Evolutionary conservation across 148 eudicot species (phyloP), one percentile per base, ranked within the genome.

Genomic region (Rhododendron mucronatum): DNA sequence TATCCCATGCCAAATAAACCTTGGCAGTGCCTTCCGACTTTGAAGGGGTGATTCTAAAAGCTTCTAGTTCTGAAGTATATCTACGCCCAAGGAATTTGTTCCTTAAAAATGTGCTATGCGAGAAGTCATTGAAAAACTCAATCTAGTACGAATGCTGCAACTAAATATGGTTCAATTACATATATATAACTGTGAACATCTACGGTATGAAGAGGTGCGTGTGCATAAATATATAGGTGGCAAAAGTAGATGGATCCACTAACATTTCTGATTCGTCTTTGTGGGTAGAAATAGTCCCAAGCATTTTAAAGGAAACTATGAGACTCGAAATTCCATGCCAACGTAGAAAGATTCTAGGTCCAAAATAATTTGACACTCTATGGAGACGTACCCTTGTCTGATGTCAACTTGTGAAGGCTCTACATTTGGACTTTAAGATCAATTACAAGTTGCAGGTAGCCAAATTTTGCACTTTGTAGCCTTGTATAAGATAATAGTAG

Each of bases 1-100:
- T 37, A 33, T 81, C 15, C 47, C 23, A 35, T 35, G 69, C 83
- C 82, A 80, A 18, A 80, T 80, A 80, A 80, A 28, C 82, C 28
- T 80, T 14, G 41, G 63, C 51, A 48, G 35, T 28, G 53, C 26
- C 82, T 50, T 51, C 33, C 63, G 23, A 33, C 63, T 80, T 51
- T 2, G 10, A 80, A 33, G 41, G 30, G n/a, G 82, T 80, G 82
- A 20, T 51, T 50, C 9, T 13, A 26, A n/a, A 51, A 10, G 59
- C 59, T 5, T 30, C 39, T 51, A 51, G 55, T 80, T 28, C 61
- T 80, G 59, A 48, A 48, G 59, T 23, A 79, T 48, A 55, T 48
- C 59, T n/a, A 79, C 3, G n/a, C 30, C 82, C 37, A 79, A 47
- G 59, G 21, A 3, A 21, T 0, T 44, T 3, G 0, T 73, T 73